Evolutionary conservation across 2,329 filamentous ascomycete species (phyloP), one percentile per base, ranked within the genome.

Genomic region (Ascochyta lentis): DNA sequence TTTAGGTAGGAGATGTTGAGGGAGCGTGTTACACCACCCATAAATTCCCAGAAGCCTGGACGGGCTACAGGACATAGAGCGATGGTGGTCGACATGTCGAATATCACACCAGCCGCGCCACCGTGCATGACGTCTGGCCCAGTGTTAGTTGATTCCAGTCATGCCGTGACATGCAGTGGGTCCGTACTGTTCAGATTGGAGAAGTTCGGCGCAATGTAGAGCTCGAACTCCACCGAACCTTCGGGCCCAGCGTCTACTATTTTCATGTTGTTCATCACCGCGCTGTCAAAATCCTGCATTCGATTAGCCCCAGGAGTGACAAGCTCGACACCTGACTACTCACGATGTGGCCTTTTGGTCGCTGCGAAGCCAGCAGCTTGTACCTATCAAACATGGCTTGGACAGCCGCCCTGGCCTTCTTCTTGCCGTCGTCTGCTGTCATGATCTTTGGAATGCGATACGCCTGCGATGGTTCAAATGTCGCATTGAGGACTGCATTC

Each of bases 1-100:
- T 77, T 78, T 0, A 84, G 69, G 58, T 83, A 84, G 27, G 78
- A 81, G n/a, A 84, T 77, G 57, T 81, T 81, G 29, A 84, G 68
- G 0, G 76, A 76, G 6, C 82, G 72, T 4, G 81, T 81, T 0
- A 84, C 80, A 4, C 81, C 81, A 1, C 79, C 81, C 48, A 83
- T 71, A 59, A 83, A 83, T 72, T 82, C 77, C 81, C 81, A 84
- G 63, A 77, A 83, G 3, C 78, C 80, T 0, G 79, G 78, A 33
- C 71, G 74, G 5, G 80, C 75, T 12, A 84, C 46, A 1, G 81
- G 80, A 37, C 80, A 81, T 16, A 84, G 69, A 1, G 81, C 80
- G 12, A 76, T 76, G 0, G 80, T 83, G 4, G 81, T 84, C 1
- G 69, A 65, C 75, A 77, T 77, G 58, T 77, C 71, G 61, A 77